These are phyloP conservation scores for Oxalis stricta DNA, from an alignment of 441 rosid genomes.

Conservation along the genomic window DNA sequence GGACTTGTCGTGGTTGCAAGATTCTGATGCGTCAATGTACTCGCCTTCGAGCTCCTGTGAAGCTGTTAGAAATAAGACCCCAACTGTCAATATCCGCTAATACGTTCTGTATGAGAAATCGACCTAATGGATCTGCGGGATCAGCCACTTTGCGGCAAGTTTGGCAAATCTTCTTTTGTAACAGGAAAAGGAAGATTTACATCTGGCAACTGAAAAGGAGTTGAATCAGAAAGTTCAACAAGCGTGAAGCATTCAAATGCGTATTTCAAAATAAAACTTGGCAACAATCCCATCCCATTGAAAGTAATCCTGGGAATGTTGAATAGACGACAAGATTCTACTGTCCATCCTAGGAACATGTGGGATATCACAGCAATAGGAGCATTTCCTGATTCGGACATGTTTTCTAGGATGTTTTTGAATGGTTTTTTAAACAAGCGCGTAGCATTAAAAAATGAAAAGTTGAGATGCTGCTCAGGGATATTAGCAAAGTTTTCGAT, in stretches of 20 bases:
- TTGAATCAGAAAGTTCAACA: background rate
- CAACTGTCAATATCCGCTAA: conserved; percentile 14
- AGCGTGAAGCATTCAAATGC: background rate
- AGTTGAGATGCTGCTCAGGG: conserved; percentile 11
- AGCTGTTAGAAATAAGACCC: conserved; percentile 20
- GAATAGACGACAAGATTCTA: conserved; percentile 9
- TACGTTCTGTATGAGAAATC: conserved; percentile 1
- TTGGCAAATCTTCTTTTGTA: conserved; percentile 8
- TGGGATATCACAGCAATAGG: conserved; percentile 22
- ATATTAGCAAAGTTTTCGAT: conserved; percentile 19
- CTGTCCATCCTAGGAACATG: conserved; percentile 30
- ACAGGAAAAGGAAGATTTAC: conserved; percentile 10
- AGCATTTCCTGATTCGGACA: conserved; percentile 6
- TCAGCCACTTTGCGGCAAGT: background rate
- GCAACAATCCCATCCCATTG: conserved; percentile 17
- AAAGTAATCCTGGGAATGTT: conserved; percentile 20
- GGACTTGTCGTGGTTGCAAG: conserved; percentile 4
- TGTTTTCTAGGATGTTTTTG: conserved; percentile 3
- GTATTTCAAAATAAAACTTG: background rate
- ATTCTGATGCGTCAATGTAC: conserved; percentile 4
- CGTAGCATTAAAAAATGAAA: conserved; percentile 15
- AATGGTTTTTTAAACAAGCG: conserved; percentile 15
- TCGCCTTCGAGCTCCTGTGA: conserved; percentile 18
- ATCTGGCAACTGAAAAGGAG: conserved; percentile 1
- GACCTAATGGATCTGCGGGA: background rate